These are phyloP conservation scores for Trichosporon ovoides DNA, from an alignment of 1,284 basidiomycete genomes.

Conservation along the genomic window DNA sequence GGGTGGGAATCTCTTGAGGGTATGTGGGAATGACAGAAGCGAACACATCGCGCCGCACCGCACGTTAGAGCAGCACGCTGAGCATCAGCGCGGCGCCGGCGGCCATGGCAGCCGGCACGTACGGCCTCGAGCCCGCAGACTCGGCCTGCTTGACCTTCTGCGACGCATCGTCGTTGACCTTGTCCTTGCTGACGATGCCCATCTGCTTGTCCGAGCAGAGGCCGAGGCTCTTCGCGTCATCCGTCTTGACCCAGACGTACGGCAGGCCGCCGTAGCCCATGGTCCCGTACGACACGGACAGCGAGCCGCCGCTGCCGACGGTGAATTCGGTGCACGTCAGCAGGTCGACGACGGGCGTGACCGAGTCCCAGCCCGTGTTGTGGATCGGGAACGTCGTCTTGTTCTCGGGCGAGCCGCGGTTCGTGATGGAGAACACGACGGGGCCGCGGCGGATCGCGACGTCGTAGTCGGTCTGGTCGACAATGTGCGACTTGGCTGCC, in stretches of 20 bases:
- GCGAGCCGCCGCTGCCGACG: conserved; percentile 38
- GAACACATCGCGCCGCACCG: no score
- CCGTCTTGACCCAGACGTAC: conserved; percentile 29
- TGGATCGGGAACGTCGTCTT: conserved; percentile 32
- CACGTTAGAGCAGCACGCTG: neutral
- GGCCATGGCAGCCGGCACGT: neutral
- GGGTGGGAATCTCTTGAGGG: no score
- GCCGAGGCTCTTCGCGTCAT: conserved; percentile 10
- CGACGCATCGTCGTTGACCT: neutral
- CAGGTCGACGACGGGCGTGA: conserved; percentile 42
- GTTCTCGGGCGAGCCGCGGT: conserved; percentile 48
- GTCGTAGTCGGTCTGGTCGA: conserved; percentile 57
- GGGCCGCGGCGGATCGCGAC: conserved; percentile 68
- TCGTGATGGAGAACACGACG: conserved; percentile 65
- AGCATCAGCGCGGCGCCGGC: neutral
- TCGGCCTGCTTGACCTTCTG: neutral
- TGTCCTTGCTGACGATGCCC: conserved; percentile 9
- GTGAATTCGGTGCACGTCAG: conserved; percentile 38
- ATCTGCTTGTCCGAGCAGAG: conserved; percentile 15
- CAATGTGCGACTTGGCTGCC: conserved; percentile 56
- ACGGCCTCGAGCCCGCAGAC: neutral
- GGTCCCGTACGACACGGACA: conserved; percentile 39
- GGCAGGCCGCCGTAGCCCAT: conserved; percentile 44
- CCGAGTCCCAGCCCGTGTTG: conserved; percentile 37
- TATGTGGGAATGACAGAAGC: no score